Evolutionary conservation across 345 rosid species (phyloP).

Genomic region (Kernera saxatilis): DNA sequence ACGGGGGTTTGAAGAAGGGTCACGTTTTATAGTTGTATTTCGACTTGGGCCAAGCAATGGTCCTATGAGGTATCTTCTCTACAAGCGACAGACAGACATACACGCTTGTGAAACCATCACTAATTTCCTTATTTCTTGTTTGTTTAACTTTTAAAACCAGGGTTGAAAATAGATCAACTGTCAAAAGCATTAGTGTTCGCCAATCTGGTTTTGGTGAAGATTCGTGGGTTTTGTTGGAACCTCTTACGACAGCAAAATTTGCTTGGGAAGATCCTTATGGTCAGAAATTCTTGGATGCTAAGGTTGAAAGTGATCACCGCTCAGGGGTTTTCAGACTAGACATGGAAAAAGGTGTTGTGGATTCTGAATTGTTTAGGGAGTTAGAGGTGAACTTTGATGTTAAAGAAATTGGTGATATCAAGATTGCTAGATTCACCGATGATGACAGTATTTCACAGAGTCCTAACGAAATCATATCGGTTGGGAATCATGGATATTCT

Average conservation of each 20-base stretch:
- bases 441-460: constrained; percentile 31
- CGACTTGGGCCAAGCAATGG: constrained; percentile 77
- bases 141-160: constrained; percentile 35
- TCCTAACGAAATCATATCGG: constrained; percentile 37
- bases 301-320: constrained; percentile 40
- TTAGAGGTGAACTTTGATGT: constrained; percentile 57
- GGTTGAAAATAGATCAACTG: constrained; percentile 77
- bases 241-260: constrained; percentile 69
- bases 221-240: constrained; percentile 63
- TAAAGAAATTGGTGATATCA: constrained; percentile 59
- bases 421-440: constrained; percentile 65
- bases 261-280: constrained; percentile 98
- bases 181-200: constrained; percentile 58
- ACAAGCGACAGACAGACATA: neutral
- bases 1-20: constrained; percentile 98
- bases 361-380: constrained; percentile 41
- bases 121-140: constrained; percentile 13
- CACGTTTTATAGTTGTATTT: constrained; percentile 87
- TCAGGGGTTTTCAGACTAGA: constrained; percentile 50
- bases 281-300: constrained; percentile 67
- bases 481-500: constrained; percentile 43
- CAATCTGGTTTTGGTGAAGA: constrained; percentile 86
- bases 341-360: constrained; percentile 52
- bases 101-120: constrained; percentile 1
- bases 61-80: constrained; percentile 68